Percentiles rank a stretch among this genome's conserved stretches.
phyloP scores from a whole-genome alignment of 2,329 filamentous ascomycete species.

The Trichoderma sp. region DNA sequence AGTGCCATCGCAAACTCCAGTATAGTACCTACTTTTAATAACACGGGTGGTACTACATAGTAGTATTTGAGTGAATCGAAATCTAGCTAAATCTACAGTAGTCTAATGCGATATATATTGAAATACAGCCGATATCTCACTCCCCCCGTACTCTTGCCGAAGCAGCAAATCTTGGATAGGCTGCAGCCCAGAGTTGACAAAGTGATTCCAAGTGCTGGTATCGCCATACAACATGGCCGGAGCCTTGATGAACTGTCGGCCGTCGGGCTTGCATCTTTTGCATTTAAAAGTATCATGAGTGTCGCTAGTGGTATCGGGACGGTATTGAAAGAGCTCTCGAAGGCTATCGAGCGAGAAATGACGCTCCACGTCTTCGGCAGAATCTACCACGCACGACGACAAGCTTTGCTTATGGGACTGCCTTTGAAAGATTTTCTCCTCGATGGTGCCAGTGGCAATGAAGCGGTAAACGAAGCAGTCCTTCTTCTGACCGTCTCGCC shows the following conservation, averaged over 20 bases:
- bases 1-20: background rate
- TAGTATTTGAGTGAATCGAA: background rate
- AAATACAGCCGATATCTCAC: slow-evolving; percentile 88
- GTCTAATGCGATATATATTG: slow-evolving; percentile 89
- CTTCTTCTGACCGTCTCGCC: slow-evolving; percentile 98
- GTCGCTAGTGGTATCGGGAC: slow-evolving; percentile 78
- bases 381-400: slow-evolving; percentile 94
- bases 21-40: background rate
- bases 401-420: slow-evolving; percentile 97
- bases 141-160: slow-evolving; percentile 75
- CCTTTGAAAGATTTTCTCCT: slow-evolving; percentile 98
- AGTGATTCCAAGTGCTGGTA: slow-evolving; percentile 99
- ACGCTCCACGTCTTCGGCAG: slow-evolving; percentile 92
- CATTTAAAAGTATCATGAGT: slow-evolving; percentile 99
- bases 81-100: background rate
- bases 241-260: slow-evolving; percentile 82
- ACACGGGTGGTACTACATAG: background rate
- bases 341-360: slow-evolving; percentile 92
- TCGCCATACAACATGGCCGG: slow-evolving; percentile 96
- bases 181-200: slow-evolving; percentile 74
- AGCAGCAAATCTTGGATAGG: slow-evolving; percentile 88
- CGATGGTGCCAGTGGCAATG: slow-evolving; percentile 95
- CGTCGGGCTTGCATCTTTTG: slow-evolving; percentile 86
- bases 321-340: slow-evolving; percentile 91
- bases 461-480: slow-evolving; percentile 99